These are phyloP conservation scores for Phtheirospermum japonicum DNA, from an alignment of 257 asterid species.

Conservation along the genomic window DNA sequence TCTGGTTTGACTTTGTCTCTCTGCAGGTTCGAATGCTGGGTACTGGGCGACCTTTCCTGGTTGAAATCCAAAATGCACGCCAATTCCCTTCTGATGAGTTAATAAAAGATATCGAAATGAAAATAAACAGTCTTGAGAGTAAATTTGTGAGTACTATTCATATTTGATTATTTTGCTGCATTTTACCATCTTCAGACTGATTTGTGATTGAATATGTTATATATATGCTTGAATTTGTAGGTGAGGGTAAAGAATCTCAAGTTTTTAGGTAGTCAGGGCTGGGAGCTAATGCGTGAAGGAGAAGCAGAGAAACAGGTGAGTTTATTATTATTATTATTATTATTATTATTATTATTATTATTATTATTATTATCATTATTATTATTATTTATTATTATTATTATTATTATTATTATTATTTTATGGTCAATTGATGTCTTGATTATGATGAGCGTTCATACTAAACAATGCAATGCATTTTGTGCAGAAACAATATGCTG, in stretches of 20 bases:
- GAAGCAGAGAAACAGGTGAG: conserved; percentile 97
- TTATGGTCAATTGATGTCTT: conserved; percentile 1
- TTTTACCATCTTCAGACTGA: conserved; percentile 18
- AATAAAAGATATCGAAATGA: conserved; percentile 69
- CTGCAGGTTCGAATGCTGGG: conserved; percentile 93
- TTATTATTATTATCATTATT: too few species aligned
- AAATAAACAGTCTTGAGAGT: conserved; percentile 65
- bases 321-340: too few species aligned
- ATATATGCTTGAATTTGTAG: conserved; percentile 36
- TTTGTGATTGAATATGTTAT: conserved; percentile 23
- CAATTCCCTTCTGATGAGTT: conserved; percentile 56
- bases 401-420: too few species aligned
- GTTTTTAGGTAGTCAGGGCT: conserved; percentile 69
- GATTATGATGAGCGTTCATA: conserved; percentile 20
- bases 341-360: too few species aligned
- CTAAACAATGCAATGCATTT: conserved; percentile 12
- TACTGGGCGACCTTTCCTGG: conserved; percentile 90
- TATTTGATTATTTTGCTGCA: conserved; percentile 16
- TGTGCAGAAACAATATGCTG: conserved; percentile 85
- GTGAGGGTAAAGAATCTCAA: conserved; percentile 76
- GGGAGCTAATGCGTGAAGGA: conserved; percentile 99
- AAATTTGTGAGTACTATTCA: conserved; percentile 50
- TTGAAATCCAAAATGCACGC: conserved; percentile 87
- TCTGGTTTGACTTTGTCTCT: conserved; percentile 20
- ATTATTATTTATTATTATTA: too few species aligned